These are phyloP conservation scores for Hanseniaspora jakobsenii DNA, from an alignment of 805 yeast species.

Conservation along the genomic window DNA sequence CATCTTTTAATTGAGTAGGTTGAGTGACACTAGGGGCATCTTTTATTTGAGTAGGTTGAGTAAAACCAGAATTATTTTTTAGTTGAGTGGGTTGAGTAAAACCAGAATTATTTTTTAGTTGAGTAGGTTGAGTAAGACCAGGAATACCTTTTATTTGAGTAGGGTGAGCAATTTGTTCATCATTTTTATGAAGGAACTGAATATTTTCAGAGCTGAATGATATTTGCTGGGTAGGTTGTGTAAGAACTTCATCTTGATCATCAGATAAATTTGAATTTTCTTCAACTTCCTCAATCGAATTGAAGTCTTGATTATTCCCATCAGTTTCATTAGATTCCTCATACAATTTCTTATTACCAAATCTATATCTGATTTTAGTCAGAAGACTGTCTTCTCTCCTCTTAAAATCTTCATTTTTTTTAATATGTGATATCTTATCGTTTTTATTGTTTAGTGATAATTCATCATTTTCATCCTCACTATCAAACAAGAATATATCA, in stretches of 20 bases:
- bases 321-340: slow-evolving; percentile 3
- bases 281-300: no score
- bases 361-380: slow-evolving; percentile 14
- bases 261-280: no score
- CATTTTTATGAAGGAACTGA: no score
- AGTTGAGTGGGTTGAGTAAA: no score
- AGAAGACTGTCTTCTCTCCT: slow-evolving; percentile 14
- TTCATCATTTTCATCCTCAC: slow-evolving; percentile 15
- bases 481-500: slow-evolving; percentile 9
- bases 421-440: no score
- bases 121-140: slow-evolving; percentile 14
- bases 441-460: slow-evolving; percentile 18
- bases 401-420: no score
- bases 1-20: slow-evolving; percentile 3
- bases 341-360: slow-evolving; percentile 4
- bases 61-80: not conserved
- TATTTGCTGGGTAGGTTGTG: no score
- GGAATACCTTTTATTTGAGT: no score
- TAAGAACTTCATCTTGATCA: no score
- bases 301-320: no score
- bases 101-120: not conserved
- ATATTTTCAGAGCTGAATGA: no score
- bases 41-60: not conserved
- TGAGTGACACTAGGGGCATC: not conserved
- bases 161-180: no score